Conservation (phyloP, 2,329 filamentous ascomycete genomes). For the Huntiella bhutanensis region DNA sequence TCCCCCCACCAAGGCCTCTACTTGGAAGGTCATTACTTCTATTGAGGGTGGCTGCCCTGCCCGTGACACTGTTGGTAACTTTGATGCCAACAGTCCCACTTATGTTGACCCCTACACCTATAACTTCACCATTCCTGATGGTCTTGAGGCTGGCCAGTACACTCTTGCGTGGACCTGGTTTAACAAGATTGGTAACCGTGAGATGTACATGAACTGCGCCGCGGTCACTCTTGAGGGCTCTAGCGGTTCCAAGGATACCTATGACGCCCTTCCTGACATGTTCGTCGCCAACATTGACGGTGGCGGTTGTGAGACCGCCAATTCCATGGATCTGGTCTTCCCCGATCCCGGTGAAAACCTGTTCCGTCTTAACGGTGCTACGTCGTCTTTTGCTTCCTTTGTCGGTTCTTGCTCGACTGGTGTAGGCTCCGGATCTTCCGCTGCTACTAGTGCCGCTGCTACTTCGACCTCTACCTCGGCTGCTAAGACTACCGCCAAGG, state of each 20-base stretch:
- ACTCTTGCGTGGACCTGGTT: constrained; percentile 89
- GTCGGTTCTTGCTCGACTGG: too few species aligned
- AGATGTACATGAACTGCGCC: constrained; percentile 97
- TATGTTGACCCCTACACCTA: constrained; percentile 35
- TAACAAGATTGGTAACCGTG: constrained; percentile 79
- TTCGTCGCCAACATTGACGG: constrained; percentile 45
- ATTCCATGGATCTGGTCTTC: constrained; percentile 43
- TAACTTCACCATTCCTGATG: constrained; percentile 50
- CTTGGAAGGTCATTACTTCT: constrained; percentile 80
- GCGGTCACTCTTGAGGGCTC: constrained; percentile 45
- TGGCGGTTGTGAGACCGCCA: too few species aligned
- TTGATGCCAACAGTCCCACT: constrained; percentile 26
- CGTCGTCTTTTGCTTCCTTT: too few species aligned
- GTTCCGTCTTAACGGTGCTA: constrained; percentile 26
- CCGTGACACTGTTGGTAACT: constrained; percentile 35
- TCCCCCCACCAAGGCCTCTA: constrained; percentile 42
- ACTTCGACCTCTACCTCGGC: constrained; percentile 13
- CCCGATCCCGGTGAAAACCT: constrained; percentile 40
- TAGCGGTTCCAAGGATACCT: constrained; percentile 30
- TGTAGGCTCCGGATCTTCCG: too few species aligned
- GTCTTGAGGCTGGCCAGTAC: constrained; percentile 56
- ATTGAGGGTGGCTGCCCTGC: constrained; percentile 73
- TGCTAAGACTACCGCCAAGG: constrained; percentile 4
- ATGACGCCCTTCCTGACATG: constrained; percentile 47
- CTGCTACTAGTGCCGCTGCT: too few species aligned